Base-by-base conservation (phyloP, 2,329 filamentous ascomycete genomes). In the Leptoxyphium fumago region DNA sequence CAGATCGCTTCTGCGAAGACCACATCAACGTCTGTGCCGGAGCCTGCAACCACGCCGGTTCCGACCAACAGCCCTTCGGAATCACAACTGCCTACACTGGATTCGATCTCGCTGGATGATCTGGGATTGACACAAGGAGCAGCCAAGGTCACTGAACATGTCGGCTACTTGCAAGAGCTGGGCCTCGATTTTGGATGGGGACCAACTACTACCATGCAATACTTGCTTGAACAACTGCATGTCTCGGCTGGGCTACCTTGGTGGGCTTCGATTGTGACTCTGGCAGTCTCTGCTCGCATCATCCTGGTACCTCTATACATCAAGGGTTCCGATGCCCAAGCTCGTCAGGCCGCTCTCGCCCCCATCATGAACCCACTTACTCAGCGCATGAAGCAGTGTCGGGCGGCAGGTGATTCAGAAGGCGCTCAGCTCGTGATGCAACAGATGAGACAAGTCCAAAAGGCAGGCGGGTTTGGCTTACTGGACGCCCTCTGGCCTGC, bases 111-210 rank as follows among this genome's bases (percentile, higher is more conserved):
- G 9, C 58, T 66, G 30, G 63, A 64, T 26, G 56, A 57, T 18
- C 53, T 66, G 10, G 57, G 63, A 39, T 52, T 57, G 40, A 41
- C 53, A 41, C 50, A 53, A 18, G 47, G 57, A 11, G 52, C 59
- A 8, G 51, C 57, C 2, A 48, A 70, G 38, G 70, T 78, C 47
- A 77, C 82, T 30, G 82, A 89, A 56, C 71, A 77, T 42, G 75
- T 94, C 46, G 91, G 91, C 49, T 95, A 88, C 57, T 69, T 98
- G 46, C 77, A 84, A 53, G 73, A 77, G 6, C 70, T 96, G 10
- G 91, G 91, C 2, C 68, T 98, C 17, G 84, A 96, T 55, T 96
- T 82, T 56, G 87, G 89, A 58, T 88, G 70, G 68, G 89, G 89
- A 13, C 77, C 84, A 5, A 84, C 87, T 0, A 67, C 79, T 3